Base-by-base conservation (phyloP, 768 basidiomycete species). In the Mycena kentingensis region DNA sequence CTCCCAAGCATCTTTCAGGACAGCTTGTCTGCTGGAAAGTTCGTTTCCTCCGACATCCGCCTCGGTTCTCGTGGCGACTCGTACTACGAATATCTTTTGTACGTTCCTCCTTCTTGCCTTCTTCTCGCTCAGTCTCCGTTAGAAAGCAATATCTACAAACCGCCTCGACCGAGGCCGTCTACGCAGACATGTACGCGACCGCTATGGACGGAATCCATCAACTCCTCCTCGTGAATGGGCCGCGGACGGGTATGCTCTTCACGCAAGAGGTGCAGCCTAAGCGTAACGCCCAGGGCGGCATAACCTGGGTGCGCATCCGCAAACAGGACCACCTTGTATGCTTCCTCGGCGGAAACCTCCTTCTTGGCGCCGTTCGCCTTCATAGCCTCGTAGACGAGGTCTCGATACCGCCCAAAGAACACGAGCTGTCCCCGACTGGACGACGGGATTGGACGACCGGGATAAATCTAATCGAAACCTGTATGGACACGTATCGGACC, bases 301-400 rank as follows among this genome's bases (percentile, higher is more conserved):
- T 42, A 22, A 70, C 73, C 29, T 94, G 91, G 92, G 78, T 80
- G 10, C 73, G 88, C 21, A 74, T 76, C 6, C 90, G 88, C 16
- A 96, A 97, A 66, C 95, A 98, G 72, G 95, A 98, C 66, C 95
- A 97, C 66, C 81, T 98, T 24, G 93, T 90, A 3, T 98, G 95
- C 70, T 98, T 97, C 82, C 74, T 98, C 32, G 93, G 87, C 27
- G 95, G 93, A 2, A 90, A 90, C 1, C 80, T 98, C 54, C 85
- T 98, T 79, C 82, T 98, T 4, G 93, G 95, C 15, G 90, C 92
- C 6, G 90, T 88, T 2, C 80, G 75, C 5, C 72, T 83, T 7
- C 22, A 26, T 42, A 6, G 21, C 4, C 85, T 86, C 11, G 77
- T 85, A 0, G 57, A 75, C 27, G 66, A 66, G 2, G 81, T 88